Base-by-base conservation (phyloP, 2,329 filamentous ascomycete species). In the Juglanconis sp. region DNA sequence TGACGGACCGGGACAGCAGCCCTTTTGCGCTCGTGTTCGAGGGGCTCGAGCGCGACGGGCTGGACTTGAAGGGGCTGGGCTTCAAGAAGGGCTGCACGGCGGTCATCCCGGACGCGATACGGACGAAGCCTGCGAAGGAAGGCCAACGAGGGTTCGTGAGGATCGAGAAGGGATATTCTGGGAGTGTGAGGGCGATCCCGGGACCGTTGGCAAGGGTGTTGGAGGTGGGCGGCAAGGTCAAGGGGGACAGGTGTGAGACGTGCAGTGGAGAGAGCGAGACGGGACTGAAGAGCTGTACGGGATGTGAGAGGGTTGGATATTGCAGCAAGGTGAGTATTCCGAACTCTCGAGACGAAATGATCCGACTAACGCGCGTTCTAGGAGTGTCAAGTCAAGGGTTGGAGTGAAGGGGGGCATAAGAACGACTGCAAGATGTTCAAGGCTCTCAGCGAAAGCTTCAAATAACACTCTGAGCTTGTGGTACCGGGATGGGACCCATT, bases 11-110 rank as follows among this genome's bases (percentile, higher is more conserved):
- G 40, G 63, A 66, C 46, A 70, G 71, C 46, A 64, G 68, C 24
- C 70, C 76, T 38, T 81, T 81, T 64, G 79, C 79, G 3, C 71
- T 81, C 7, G 74, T 77, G 1, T 82, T 80, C 58, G 76, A 77
- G 60, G 76, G 77, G 36, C 64, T 69, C 31, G 73, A 65, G 9
- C 68, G 73, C 42, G 72, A 72, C 61, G 68, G 72, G 6, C 66
- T 73, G 63, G 66, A 74, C 69, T 50, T 78, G 5, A 66, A 63
- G 38, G 52, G 46, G 7, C 58, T 65, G 2, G 72, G 72, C 1
- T 65, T 79, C 52, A 69, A 70, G 36, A 76, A 74, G 59, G 78
- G 77, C 2, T 68, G 69, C 60, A 77, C 75, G 7, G 68, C 75
- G 3, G 71, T 78, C 0, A 60, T 81, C 2, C 72, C 71, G 8